Evolutionary conservation across 208 protist species (phyloP).

Genomic region (Leishmania aethiopica): DNA sequence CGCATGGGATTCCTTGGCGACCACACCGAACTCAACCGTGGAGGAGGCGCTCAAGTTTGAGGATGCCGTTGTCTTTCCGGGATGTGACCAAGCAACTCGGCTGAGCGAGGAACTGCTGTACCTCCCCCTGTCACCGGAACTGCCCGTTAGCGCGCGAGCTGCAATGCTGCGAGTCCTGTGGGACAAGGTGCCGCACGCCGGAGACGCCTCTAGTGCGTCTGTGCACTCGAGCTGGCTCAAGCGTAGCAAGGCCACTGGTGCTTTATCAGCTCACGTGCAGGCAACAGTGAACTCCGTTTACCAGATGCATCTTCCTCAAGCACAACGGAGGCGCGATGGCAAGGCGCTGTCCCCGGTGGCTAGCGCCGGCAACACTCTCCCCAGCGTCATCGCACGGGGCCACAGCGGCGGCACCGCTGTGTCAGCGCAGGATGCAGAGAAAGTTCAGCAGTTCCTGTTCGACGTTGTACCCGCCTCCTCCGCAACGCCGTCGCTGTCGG

Average conservation of each 20-base stretch:
- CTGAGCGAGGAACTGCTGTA: constrained; percentile 41
- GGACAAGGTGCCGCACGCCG: constrained; percentile 24
- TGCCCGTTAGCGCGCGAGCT: constrained; percentile 15
- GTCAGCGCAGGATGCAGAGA: constrained; percentile 8
- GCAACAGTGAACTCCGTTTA: constrained; percentile 10
- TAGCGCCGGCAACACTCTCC: not conserved
- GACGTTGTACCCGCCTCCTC: not conserved
- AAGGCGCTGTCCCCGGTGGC: not conserved
- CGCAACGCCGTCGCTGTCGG: not conserved
- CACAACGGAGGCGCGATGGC: not conserved
- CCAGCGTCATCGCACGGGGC: not conserved
- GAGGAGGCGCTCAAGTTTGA: constrained; percentile 10
- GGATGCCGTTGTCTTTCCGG: constrained; percentile 41
- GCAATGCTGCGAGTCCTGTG: constrained; percentile 29
- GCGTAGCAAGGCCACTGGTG: not conserved
- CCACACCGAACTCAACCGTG: not conserved
- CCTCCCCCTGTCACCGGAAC: constrained; percentile 35
- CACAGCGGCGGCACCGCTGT: not conserved
- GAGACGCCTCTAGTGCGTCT: not conserved
- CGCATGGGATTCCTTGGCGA: constrained; percentile 7
- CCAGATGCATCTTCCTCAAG: constrained; percentile 1
- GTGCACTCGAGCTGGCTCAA: not conserved
- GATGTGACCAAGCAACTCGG: constrained; percentile 34
- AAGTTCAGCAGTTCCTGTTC: constrained; percentile 8
- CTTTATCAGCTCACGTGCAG: constrained; percentile 4